These are phyloP conservation scores for Lyophyllum semitale DNA, from an alignment of 768 basidiomycete species.

Conservation along the genomic window DNA sequence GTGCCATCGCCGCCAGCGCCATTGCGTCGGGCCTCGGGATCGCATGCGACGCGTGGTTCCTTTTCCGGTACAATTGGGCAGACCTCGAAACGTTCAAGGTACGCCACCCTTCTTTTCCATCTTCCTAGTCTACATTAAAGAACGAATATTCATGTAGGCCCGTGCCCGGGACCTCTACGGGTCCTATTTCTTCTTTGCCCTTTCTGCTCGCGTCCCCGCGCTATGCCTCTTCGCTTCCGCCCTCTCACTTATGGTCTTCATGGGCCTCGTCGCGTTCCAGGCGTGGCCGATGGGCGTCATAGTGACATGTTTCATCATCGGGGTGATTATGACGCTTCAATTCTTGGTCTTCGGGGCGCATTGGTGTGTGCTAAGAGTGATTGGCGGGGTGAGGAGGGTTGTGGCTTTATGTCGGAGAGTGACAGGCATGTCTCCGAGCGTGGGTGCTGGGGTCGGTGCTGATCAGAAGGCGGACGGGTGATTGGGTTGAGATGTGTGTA, in stretches of 20 bases:
- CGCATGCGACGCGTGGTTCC: slow-evolving; percentile 63
- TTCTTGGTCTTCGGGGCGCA: slow-evolving; percentile 57
- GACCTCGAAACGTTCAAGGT: slow-evolving; percentile 57
- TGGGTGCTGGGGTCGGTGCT: neutral
- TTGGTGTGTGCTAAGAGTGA: neutral
- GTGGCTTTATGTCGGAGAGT: neutral
- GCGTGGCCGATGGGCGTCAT: slow-evolving; percentile 68
- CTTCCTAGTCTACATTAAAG: neutral
- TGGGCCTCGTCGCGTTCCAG: slow-evolving; percentile 60
- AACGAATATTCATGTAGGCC: slow-evolving; percentile 26
- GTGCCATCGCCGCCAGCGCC: slow-evolving; percentile 58
- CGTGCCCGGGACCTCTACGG: slow-evolving; percentile 59
- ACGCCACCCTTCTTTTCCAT: slow-evolving; percentile 17
- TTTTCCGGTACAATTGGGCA: slow-evolving; percentile 60
- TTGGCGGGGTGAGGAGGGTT: neutral
- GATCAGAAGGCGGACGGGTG: neutral
- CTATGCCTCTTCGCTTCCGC: slow-evolving; percentile 61
- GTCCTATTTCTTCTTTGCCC: slow-evolving; percentile 68
- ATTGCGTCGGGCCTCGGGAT: slow-evolving; percentile 68
- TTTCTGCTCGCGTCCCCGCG: slow-evolving; percentile 65
- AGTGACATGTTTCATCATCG: slow-evolving; percentile 57
- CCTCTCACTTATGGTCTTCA: slow-evolving; percentile 58
- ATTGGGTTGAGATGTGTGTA: too few relatives aligned
- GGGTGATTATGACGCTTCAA: slow-evolving; percentile 62
- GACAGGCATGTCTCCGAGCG: neutral